phyloP scores from a whole-genome alignment of 2,329 filamentous ascomycete genomes.

The Diaporthe aspalathi region DNA sequence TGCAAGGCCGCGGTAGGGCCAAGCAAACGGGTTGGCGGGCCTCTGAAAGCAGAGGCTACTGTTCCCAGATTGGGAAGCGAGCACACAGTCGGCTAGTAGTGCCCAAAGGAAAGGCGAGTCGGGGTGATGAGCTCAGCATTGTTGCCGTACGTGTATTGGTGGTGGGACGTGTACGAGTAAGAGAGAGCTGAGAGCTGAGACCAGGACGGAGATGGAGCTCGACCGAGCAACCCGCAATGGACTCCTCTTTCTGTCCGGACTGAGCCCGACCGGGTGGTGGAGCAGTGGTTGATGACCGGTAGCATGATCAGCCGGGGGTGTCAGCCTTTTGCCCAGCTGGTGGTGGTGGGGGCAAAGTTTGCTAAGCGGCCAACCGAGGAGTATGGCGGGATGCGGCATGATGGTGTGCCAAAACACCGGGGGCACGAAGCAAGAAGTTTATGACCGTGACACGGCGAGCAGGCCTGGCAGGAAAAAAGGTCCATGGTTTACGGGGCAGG shows the following conservation, averaged over 20 bases:
- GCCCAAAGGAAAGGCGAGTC: background rate
- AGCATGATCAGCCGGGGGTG: constrained; percentile 16
- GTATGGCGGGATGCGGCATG: background rate
- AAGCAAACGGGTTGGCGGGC: background rate
- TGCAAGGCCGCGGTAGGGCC: constrained; percentile 2
- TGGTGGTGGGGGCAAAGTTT: constrained; percentile 27
- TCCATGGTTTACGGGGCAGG: background rate
- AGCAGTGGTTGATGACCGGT: constrained; percentile 5
- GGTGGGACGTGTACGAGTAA: no score
- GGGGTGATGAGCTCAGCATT: constrained; percentile 10
- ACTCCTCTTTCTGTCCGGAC: constrained; percentile 14
- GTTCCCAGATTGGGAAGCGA: constrained; percentile 15
- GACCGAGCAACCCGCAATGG: background rate
- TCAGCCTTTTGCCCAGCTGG: constrained; percentile 2
- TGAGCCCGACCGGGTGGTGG: constrained; percentile 4
- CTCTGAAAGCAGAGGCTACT: background rate
- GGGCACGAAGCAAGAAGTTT: constrained; percentile 5
- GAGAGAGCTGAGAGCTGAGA: background rate
- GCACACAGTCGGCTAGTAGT: background rate
- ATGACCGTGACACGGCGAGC: background rate
- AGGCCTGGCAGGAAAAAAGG: background rate
- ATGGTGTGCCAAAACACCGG: constrained; percentile 2
- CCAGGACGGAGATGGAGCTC: constrained; percentile 11
- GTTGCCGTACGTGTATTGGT: no score
- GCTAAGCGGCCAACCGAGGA: constrained; percentile 1